These are phyloP conservation scores for Acacia pycnantha DNA, from an alignment of 331 rosid genomes.

Conservation along the genomic window DNA sequence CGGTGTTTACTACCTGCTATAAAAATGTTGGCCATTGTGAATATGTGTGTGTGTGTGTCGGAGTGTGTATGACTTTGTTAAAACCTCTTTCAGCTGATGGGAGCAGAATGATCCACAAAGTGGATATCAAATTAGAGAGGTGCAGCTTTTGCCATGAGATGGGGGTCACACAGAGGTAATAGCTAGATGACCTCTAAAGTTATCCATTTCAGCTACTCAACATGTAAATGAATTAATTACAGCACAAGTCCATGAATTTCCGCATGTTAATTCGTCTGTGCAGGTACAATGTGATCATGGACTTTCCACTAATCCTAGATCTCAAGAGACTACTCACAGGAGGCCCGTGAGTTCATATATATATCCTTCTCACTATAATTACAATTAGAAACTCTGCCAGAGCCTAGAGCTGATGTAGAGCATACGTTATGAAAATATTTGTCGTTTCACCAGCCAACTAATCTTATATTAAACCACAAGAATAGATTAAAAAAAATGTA, in stretches of 20 bases:
- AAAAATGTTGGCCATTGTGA: neutral
- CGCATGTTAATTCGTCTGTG: neutral
- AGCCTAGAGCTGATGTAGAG: too few species aligned
- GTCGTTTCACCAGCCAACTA: neutral
- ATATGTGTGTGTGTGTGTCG: neutral
- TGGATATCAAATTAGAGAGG: constrained; percentile 43
- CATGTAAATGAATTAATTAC: neutral
- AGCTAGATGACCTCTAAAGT: too few species aligned
- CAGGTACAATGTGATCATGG: constrained; percentile 69
- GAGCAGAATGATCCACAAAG: constrained; percentile 2
- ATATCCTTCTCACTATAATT: neutral
- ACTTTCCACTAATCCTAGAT: constrained; percentile 62
- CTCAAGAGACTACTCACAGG: constrained; percentile 53
- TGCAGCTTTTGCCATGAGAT: constrained; percentile 61
- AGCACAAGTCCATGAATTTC: neutral
- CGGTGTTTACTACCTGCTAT: neutral
- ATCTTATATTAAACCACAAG: neutral
- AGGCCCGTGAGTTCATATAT: constrained; percentile 50
- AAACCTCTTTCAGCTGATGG: constrained; percentile 56
- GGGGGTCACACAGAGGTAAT: constrained; percentile 41
- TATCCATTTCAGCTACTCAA: neutral
- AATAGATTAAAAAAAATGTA: too few species aligned
- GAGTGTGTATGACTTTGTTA: neutral
- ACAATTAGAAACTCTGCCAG: too few species aligned
- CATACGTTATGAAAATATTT: too few species aligned